These are phyloP conservation scores for Murraya paniculata DNA, from an alignment of 345 rosid genomes.

Conservation along the genomic window DNA sequence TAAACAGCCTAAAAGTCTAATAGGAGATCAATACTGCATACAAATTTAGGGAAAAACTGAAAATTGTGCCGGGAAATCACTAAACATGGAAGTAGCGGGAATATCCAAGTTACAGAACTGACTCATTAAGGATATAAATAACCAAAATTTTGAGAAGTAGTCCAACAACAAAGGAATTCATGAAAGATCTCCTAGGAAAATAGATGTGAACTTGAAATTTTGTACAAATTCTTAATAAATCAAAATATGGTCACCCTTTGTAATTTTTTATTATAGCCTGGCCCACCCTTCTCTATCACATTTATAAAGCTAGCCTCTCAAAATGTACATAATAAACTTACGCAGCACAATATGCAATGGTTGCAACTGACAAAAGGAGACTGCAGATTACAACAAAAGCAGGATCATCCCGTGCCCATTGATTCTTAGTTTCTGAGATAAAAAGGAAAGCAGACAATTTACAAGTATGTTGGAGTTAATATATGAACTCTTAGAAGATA, in stretches of 20 bases:
- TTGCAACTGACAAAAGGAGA: constrained; percentile 74
- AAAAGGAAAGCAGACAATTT: constrained; percentile 11
- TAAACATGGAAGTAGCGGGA: background rate
- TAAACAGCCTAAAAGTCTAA: background rate
- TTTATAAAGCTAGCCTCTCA: background rate
- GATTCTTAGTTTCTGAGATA: constrained; percentile 94
- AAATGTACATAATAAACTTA: constrained; percentile 42
- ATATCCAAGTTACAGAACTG: background rate
- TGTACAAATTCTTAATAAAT: background rate
- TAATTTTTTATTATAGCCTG: background rate
- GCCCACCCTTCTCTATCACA: background rate
- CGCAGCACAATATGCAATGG: constrained; percentile 95
- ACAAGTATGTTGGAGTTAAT: constrained; percentile 9
- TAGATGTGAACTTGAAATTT: background rate
- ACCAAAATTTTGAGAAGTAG: background rate
- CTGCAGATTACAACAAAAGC: constrained; percentile 97
- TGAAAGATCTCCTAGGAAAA: background rate
- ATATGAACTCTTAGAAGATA: background rate
- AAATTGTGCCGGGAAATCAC: background rate
- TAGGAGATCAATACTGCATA: background rate
- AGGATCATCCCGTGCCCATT: constrained; percentile 99
- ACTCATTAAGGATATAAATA: constrained; percentile 3
- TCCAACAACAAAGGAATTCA: background rate
- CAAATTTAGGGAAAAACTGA: background rate
- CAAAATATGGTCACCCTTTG: background rate